Conservation (phyloP, 1,139 yeast genomes). For the Sugiyamaella castrensis region DNA sequence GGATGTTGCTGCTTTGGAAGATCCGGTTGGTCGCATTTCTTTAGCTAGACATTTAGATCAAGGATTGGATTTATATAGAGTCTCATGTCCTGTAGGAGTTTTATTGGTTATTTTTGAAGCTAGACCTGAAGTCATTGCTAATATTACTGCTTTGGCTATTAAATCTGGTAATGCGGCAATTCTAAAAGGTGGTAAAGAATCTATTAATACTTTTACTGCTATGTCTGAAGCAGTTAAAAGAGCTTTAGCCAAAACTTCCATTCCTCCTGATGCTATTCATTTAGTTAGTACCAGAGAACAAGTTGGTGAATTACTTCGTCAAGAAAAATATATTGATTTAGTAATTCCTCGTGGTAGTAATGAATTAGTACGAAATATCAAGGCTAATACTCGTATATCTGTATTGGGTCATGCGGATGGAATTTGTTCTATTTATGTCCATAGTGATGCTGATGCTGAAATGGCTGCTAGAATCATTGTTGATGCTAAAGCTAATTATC, state of each 20-base stretch:
- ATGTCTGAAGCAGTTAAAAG: conserved; percentile 70
- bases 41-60: conserved; percentile 84
- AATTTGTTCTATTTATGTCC: conserved; percentile 83
- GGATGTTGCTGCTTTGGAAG: conserved; percentile 84
- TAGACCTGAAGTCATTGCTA: conserved; percentile 98
- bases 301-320: conserved; percentile 76
- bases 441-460: conserved; percentile 65
- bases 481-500: conserved; percentile 93
- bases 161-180: conserved; percentile 93
- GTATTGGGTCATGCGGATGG: conserved; percentile 99
- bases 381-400: conserved; percentile 85
- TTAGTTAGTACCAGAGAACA: conserved; percentile 85
- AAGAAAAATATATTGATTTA: conserved; percentile 86
- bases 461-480: conserved; percentile 74
- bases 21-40: conserved; percentile 85
- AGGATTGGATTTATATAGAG: conserved; percentile 72
- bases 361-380: conserved; percentile 80
- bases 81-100: conserved; percentile 94
- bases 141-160: conserved; percentile 90
- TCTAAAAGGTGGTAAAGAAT: conserved; percentile 95
- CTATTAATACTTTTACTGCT: conserved; percentile 74
- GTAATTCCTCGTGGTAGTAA: conserved; percentile 98
- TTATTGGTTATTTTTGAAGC: conserved; percentile 90
- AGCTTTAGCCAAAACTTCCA: conserved; percentile 58
- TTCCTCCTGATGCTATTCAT: conserved; percentile 80